phyloP scores from a whole-genome alignment of 345 rosid genomes.

The Leavenworthia alabamica region DNA sequence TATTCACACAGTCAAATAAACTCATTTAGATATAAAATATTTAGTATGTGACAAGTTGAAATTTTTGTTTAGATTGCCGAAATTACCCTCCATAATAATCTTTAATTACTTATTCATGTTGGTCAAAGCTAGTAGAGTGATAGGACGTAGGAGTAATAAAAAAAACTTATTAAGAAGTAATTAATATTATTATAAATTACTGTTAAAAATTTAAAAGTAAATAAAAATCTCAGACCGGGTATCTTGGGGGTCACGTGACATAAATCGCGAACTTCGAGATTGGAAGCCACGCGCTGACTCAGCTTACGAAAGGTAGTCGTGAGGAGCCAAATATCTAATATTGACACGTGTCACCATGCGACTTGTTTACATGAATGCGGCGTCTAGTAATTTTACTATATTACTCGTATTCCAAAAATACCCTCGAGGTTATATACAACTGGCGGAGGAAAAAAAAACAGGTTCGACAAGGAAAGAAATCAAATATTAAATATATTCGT shows the following conservation, averaged over 20 bases:
- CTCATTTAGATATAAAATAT: background rate
- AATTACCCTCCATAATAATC: slow-evolving; percentile 6
- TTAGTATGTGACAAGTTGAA: slow-evolving; percentile 17
- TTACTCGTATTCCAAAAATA: background rate
- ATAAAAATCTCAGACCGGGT: slow-evolving; percentile 42
- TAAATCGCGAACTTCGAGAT: slow-evolving; percentile 37
- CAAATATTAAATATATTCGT: background rate
- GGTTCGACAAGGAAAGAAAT: slow-evolving; percentile 10
- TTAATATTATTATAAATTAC: background rate
- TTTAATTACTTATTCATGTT: slow-evolving; percentile 14
- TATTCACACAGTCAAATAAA: background rate
- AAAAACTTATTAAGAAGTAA: background rate
- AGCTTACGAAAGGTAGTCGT: slow-evolving; percentile 28
- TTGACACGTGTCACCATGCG: slow-evolving; percentile 36
- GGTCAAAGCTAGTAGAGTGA: slow-evolving; percentile 26
- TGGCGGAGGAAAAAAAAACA: slow-evolving; percentile 16
- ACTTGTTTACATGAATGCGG: slow-evolving; percentile 37
- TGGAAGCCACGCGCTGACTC: slow-evolving; percentile 37
- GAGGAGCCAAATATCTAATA: background rate
- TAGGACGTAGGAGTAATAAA: background rate
- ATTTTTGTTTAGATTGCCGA: background rate
- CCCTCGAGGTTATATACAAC: background rate
- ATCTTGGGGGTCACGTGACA: slow-evolving; percentile 86
- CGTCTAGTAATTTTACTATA: slow-evolving; percentile 25
- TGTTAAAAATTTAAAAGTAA: background rate